These are phyloP conservation scores for Botryobasidium botryosum DNA, from an alignment of 768 basidiomycete genomes.

Conservation along the genomic window DNA sequence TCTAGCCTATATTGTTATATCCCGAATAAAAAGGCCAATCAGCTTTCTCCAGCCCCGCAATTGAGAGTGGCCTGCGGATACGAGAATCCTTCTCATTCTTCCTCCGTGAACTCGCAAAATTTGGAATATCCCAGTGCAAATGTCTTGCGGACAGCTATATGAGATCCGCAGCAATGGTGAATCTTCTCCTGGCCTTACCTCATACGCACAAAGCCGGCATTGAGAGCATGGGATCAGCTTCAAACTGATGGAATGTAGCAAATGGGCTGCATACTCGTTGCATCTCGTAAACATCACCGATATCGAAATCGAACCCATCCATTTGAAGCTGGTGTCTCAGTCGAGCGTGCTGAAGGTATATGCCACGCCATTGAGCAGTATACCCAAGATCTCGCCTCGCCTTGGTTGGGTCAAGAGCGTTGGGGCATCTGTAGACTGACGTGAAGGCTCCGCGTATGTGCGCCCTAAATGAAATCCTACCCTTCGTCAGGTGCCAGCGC, in stretches of 20 bases:
- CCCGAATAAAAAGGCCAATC: neutral
- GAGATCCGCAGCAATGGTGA: neutral
- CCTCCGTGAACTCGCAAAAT: constrained; percentile 81
- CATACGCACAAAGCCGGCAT: constrained; percentile 52
- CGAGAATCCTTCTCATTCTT: constrained; percentile 88
- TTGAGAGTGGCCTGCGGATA: constrained; percentile 52
- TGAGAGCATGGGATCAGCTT: constrained; percentile 5
- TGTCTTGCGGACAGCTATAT: constrained; percentile 31
- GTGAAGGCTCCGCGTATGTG: neutral
- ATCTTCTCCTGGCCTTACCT: constrained; percentile 43
- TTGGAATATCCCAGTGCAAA: constrained; percentile 82
- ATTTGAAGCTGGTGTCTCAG: constrained; percentile 42
- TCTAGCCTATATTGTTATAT: constrained; percentile 32
- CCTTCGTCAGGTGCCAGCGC: constrained; percentile 76
- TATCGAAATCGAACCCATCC: constrained; percentile 40
- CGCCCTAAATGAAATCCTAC: constrained; percentile 20
- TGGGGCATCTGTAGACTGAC: constrained; percentile 36
- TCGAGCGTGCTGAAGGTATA: constrained; percentile 54
- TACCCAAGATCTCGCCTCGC: constrained; percentile 39
- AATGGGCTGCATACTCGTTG: constrained; percentile 30
- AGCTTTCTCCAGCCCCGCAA: neutral
- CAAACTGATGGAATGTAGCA: neutral
- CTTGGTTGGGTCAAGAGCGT: constrained; percentile 33
- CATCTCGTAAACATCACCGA: constrained; percentile 58
- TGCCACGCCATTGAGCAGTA: constrained; percentile 43